phyloP scores from a whole-genome alignment of 2,329 filamentous ascomycete genomes.

The Trichoderma cornu-damae region DNA sequence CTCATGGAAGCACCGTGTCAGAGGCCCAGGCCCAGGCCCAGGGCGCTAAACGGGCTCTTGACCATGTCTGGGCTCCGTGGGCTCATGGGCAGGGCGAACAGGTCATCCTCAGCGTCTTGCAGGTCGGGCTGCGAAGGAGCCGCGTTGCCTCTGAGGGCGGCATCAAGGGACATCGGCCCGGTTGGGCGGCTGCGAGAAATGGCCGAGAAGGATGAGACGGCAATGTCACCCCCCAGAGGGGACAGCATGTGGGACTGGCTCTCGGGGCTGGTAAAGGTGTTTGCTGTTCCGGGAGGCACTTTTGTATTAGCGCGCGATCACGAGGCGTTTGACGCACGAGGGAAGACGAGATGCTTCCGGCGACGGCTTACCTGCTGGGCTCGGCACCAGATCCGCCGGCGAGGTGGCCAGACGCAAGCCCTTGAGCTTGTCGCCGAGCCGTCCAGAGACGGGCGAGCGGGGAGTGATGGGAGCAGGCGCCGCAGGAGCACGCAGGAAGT shows the following conservation, averaged over 20 bases:
- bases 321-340: background rate
- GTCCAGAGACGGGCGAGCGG: conserved; percentile 60
- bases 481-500: conserved; percentile 49
- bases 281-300: conserved; percentile 26
- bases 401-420: conserved; percentile 74
- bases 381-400: conserved; percentile 56
- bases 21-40: conserved; percentile 27
- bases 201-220: conserved; percentile 34
- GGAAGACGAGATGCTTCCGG: background rate
- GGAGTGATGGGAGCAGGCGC: conserved; percentile 43
- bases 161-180: conserved; percentile 33
- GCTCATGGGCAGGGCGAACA: conserved; percentile 84
- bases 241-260: conserved; percentile 33
- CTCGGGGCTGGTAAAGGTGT: conserved; percentile 33
- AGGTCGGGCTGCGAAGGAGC: conserved; percentile 21
- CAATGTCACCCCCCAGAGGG: conserved; percentile 31
- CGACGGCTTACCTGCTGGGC: conserved; percentile 42
- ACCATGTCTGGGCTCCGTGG: conserved; percentile 82
- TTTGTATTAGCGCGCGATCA: conserved; percentile 5
- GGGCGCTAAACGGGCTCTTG: conserved; percentile 69
- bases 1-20: background rate
- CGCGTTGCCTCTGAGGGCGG: conserved; percentile 27
- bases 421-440: conserved; percentile 72
- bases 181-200: conserved; percentile 26
- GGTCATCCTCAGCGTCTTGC: conserved; percentile 58